Evolutionary conservation across 345 rosid species (phyloP).

Genomic region (Combretum micranthum): DNA sequence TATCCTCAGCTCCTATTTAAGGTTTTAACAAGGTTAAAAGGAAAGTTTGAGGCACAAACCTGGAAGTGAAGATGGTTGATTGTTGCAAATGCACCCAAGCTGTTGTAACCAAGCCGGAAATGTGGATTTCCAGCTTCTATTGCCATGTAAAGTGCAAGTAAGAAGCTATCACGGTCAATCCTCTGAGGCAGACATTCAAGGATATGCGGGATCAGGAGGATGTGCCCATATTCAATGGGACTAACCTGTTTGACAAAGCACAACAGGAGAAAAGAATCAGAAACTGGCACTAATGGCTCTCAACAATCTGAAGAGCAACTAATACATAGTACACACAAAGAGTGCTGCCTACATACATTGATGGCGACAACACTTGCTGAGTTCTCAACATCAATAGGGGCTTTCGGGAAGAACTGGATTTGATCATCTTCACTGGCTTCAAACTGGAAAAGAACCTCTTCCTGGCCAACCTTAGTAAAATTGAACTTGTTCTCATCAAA

Average conservation of each 20-base stretch:
- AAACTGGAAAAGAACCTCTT: conserved; percentile 93
- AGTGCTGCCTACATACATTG: conserved; percentile 40
- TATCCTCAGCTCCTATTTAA: too few species aligned
- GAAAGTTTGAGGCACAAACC: conserved; percentile 28
- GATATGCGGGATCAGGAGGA: conserved; percentile 75
- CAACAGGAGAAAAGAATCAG: not conserved
- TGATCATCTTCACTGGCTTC: conserved; percentile 70
- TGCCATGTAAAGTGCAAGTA: conserved; percentile 85
- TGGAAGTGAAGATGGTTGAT: conserved; percentile 98
- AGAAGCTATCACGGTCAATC: conserved; percentile 75
- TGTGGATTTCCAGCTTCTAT: conserved; percentile 69
- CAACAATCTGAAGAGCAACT: not conserved
- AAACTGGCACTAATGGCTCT: not conserved
- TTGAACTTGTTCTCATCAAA: conserved; percentile 88
- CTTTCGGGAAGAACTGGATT: conserved; percentile 50
- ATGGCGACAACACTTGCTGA: conserved; percentile 93
- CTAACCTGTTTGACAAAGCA: conserved; percentile 55
- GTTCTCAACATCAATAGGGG: conserved; percentile 54
- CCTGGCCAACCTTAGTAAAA: conserved; percentile 91
- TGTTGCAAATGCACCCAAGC: conserved; percentile 98
- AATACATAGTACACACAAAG: not conserved
- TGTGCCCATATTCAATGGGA: conserved; percentile 97
- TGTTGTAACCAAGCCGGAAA: conserved; percentile 92
- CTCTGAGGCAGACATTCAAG: conserved; percentile 91
- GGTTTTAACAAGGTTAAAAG: too few species aligned